Conservation (phyloP, 2,329 filamentous ascomycete genomes). For the Xylaria sp. region DNA sequence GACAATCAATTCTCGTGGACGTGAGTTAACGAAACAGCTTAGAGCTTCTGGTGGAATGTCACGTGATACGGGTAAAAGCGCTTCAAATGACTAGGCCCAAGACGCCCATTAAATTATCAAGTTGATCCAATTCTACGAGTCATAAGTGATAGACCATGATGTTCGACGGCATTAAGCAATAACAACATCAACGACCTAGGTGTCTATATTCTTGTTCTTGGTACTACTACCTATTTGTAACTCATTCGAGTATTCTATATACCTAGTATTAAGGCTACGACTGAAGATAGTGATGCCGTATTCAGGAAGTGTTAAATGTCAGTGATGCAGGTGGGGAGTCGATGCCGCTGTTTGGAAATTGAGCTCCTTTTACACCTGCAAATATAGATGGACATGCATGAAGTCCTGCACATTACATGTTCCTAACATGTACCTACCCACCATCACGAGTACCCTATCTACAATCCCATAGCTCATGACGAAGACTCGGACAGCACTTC, state of each 20-base stretch:
- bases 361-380: constrained; percentile 9
- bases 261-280: not conserved
- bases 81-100: not conserved
- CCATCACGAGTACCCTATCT: not conserved
- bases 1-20: not conserved
- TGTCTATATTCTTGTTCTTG: not conserved
- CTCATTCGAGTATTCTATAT: not conserved
- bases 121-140: constrained; percentile 18
- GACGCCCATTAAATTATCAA: constrained; percentile 9
- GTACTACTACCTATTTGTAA: not conserved
- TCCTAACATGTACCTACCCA: not conserved
- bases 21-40: not conserved
- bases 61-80: constrained; percentile 17
- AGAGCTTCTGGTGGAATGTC: not conserved
- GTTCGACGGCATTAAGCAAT: not conserved
- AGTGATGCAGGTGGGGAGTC: constrained; percentile 8
- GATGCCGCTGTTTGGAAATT: constrained; percentile 5
- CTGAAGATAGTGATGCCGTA: not conserved
- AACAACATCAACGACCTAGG: not conserved
- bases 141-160: not conserved
- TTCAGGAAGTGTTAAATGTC: not conserved
- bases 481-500: not conserved
- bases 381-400: constrained; percentile 4
- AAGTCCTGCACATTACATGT: constrained; percentile 3
- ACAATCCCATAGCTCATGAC: not conserved